A percentile compares a stretch with the other conserved stretches of the same genome.
phyloP scores from a whole-genome alignment of 164 flowering plant genomes.

The Magnolia changhungtana region DNA sequence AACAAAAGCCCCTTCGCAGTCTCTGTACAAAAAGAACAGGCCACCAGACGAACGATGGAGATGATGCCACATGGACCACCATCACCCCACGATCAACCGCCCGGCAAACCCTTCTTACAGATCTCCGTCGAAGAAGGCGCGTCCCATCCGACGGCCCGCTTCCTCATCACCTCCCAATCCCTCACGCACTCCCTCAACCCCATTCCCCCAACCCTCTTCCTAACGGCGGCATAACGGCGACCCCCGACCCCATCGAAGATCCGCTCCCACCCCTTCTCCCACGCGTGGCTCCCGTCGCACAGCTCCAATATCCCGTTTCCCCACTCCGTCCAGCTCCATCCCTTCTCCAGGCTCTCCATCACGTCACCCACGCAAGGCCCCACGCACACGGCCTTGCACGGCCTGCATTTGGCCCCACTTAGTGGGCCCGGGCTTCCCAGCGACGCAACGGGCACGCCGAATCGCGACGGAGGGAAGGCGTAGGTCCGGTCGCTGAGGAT shows the following conservation, averaged over 20 bases:
- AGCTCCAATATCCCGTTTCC: conserved; percentile 47
- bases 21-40: too few species aligned
- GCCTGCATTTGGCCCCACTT: conserved; percentile 93
- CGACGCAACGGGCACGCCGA: conserved; percentile 87
- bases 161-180: conserved; percentile 56
- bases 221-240: conserved; percentile 30
- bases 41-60: background rate
- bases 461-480: conserved; percentile 54
- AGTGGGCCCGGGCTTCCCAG: conserved; percentile 71
- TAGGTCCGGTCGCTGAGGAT: conserved; percentile 66
- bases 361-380: conserved; percentile 59
- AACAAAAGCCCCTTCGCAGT: too few species aligned
- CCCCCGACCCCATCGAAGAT: conserved; percentile 63
- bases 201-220: conserved; percentile 39
- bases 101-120: conserved; percentile 28
- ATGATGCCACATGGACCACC: too few species aligned
- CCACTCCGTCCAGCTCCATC: conserved; percentile 93
- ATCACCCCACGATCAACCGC: background rate
- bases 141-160: conserved; percentile 47
- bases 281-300: conserved; percentile 67
- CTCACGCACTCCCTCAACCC: conserved; percentile 42
- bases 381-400: conserved; percentile 59
- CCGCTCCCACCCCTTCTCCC: conserved; percentile 83
- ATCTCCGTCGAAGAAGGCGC: conserved; percentile 56
- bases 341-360: conserved; percentile 37